Evolutionary conservation across 177 flowering plant species (phyloP), one percentile per base, ranked within the genome.

Genomic region (Vitis hybrid): DNA sequence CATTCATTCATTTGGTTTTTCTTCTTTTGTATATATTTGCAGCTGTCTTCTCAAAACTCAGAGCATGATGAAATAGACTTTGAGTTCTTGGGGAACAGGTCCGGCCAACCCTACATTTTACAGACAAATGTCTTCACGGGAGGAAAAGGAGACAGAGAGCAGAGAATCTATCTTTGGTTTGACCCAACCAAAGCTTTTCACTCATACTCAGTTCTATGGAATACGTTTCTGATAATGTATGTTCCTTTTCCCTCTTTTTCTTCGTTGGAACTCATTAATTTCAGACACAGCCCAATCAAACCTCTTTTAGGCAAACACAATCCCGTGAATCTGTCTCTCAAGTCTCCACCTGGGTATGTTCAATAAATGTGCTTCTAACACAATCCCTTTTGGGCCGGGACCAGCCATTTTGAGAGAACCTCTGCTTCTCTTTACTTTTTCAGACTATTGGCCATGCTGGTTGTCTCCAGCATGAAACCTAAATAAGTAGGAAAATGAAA

Each of bases 31-130:
- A 18, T 51, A 6, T 60, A 4, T 40, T 19, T 64, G 76, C 80
- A 81, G 86, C 58, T 83, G 15, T 73, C 81, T 13, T 81, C 84
- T 11, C 73, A 73, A 65, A 75, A 64, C 74, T 51, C 80, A 2
- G 83, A 77, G 70, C 82, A 76, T n/a, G 85, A 84, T 40, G 87
- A 84, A 67, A 76, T 84, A 27, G 87, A 84, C 66, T 81, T 84
- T 55, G 87, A 84, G 81, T 84, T 82, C 71, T 64, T 82, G 74
- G 85, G 87, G 32, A 84, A 82, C 81, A 75, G 81, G 55, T 76
- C 77, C 1, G 87, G 85, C 3, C 75, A 81, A 73, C 83, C 87
- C 1, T 77, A 77, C 72, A 80, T 78, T 60, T 40, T 82, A 52
- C 87, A 84, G 66, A 84, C 87, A 5, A 84, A 84, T 69, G 82